Conservation (phyloP, 2,329 filamentous ascomycete genomes). For the Dryadomyces quercivorus region DNA sequence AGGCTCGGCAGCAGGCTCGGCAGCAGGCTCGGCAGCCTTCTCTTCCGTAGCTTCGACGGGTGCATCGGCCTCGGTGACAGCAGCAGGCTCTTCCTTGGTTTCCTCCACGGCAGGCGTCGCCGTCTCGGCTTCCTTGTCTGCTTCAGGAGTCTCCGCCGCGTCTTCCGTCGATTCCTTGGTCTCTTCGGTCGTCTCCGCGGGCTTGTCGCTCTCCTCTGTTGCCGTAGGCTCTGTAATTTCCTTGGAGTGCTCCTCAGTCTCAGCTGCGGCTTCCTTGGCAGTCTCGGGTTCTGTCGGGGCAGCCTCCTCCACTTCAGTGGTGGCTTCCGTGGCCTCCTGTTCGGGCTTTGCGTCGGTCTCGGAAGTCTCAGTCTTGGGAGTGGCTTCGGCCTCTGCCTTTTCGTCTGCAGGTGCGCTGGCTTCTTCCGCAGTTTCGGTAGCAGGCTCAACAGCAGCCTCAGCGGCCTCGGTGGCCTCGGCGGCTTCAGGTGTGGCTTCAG, state of each 20-base stretch:
- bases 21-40: slow-evolving; percentile 1
- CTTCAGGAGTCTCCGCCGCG: too few species aligned
- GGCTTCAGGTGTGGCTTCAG: background rate
- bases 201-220: background rate
- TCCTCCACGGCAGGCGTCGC: background rate
- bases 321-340: background rate
- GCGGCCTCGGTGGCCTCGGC: too few species aligned
- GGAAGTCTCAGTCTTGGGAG: background rate
- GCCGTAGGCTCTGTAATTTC: background rate
- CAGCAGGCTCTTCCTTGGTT: background rate
- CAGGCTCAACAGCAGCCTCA: too few species aligned
- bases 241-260: background rate
- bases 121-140: background rate
- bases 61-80: slow-evolving; percentile 1
- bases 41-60: background rate
- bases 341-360: background rate
- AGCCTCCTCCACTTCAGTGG: slow-evolving; percentile 7
- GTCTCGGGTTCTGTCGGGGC: background rate
- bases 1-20: slow-evolving; percentile 3
- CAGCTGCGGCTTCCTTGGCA: background rate
- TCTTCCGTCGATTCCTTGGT: background rate
- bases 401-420: background rate
- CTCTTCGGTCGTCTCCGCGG: background rate
- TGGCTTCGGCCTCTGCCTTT: background rate
- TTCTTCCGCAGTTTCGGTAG: too few species aligned